Base-by-base conservation (phyloP, 2,329 filamentous ascomycete genomes). In the Pezicula carpinea region DNA sequence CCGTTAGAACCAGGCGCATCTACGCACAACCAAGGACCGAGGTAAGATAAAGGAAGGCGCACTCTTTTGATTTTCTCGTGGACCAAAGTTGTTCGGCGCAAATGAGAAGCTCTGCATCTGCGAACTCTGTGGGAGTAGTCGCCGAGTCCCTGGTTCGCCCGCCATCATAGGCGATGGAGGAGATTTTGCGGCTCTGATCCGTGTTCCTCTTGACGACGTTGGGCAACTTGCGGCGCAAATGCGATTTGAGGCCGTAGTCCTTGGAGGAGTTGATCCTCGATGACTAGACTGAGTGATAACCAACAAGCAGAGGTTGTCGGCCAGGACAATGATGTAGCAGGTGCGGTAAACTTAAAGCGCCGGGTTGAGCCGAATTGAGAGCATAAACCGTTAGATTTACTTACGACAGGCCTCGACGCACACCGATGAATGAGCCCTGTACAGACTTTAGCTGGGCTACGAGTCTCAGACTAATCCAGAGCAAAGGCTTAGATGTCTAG, bases 11-110 rank as follows among this genome's bases (percentile, higher is more conserved):
- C 26, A 18, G 31, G 23, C 17, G 8, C 26, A 47, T 47, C 38
- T n/a, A 39, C 42, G 21, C 23, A 38, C 22, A 44, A 21, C n/a
- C 6, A 33, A 31, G 29, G 23, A 5, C 4, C 3, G 35, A 19
- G 22, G 38, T 23, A 17, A 33, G 26, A 38, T 14, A 15, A 22
- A 15, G 6, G 8, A 19, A 35, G 14, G 46, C 84, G 75, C 74
- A 92, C 87, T 92, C 73, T 91, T 92, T 64, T 92, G 87, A 51
- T 87, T 88, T 67, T 90, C 87, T 59, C 85, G 77, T 52, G 79
- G 79, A 61, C 80, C 75, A 63, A 75, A 70, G 63, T 70, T 79
- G 59, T 71, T 77, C 57, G 86, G 83, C 66, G 83, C 81, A 70
- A 91, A 91, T 38, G 83, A 80, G 68, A 89, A 92, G 60, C 79